A percentile compares a stretch with the other conserved stretches of the same genome.
phyloP scores from a whole-genome alignment of 352 stramenopile genomes.

The Albugo laibachii region DNA sequence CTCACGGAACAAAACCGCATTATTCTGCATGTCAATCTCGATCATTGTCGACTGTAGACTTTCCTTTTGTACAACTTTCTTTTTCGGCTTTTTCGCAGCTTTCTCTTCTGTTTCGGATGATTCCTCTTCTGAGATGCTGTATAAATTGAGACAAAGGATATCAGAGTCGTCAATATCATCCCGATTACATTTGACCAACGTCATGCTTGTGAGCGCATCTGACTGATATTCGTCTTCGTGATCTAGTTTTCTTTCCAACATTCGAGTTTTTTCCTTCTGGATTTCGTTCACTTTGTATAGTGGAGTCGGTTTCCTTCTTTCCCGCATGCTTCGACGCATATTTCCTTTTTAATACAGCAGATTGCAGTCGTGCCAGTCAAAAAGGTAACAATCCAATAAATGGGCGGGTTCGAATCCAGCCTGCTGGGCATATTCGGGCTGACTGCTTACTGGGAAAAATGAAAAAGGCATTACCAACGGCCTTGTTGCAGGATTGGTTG shows the following conservation, averaged over 20 bases:
- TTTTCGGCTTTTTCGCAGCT: not conserved
- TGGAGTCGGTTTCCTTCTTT: conserved; percentile 35
- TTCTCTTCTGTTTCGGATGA: not conserved
- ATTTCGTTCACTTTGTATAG: conserved; percentile 52
- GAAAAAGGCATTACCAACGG: too few species aligned
- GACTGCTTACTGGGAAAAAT: too few species aligned
- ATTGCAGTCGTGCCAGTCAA: not conserved
- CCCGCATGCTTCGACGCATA: conserved; percentile 29
- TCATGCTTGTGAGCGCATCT: too few species aligned
- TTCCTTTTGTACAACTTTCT: not conserved
- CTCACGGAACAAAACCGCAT: conserved; percentile 3
- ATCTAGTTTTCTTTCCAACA: too few species aligned
- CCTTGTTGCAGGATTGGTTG: too few species aligned
- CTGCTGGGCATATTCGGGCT: too few species aligned
- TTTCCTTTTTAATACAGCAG: not conserved
- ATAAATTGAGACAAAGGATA: too few species aligned
- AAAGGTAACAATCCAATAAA: not conserved
- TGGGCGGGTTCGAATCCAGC: too few species aligned
- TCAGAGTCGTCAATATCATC: too few species aligned
- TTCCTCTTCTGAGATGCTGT: not conserved
- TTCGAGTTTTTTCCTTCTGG: conserved; percentile 5
- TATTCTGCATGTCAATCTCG: conserved; percentile 1
- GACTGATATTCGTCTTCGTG: conserved; percentile 6
- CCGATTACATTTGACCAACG: too few species aligned
- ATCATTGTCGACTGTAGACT: not conserved